Evolutionary conservation across 257 asterid genomes (phyloP), one percentile per base, ranked within the genome.

Genomic region (Gardenia jasminoides): DNA sequence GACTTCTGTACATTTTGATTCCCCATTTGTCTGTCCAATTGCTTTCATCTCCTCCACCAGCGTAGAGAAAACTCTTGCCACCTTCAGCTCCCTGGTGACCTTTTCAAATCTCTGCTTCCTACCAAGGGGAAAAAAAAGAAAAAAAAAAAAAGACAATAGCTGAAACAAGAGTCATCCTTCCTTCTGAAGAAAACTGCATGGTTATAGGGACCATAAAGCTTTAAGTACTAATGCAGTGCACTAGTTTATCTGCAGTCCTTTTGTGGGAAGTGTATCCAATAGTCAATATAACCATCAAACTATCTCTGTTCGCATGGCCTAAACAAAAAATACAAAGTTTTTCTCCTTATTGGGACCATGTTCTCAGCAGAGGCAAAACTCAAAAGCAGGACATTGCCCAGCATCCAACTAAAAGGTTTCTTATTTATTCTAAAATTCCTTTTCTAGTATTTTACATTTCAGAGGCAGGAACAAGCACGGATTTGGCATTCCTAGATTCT

Each of bases 31-130:
- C 76, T 0, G 80, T 10, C 94, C 94, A 13, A 96, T 96, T 9
- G 93, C 97, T 83, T 83, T 93, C 93, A 96, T 83, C 90, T 96
- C 97, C 77, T 93, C 95, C 2, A 93, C 95, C 24, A 96, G 79
- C 10, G 98, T 96, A 4, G 92, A 86, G 74, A 96, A 89, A 31
- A 85, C 74, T 77, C 99, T 89, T 3, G 90, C 82, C 87, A 93
- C 94, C 80, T 96, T 93, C 61, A 91, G 76, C 59, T 96, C 92
- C 83, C 89, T 91, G 3, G 94, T 79, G 83, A 93, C 84, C 84
- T 84, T 96, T 1, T 93, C 98, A 52, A 96, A 96, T 81, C 99
- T 92, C 73, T 89, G 97, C 74, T 92, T 89, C 90, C 99, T 95
- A 69, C 12, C 74, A 62, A 61, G n/a, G n/a, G n/a, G n/a, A n/a